Conservation (phyloP, 2,329 filamentous ascomycete species). For the Trichoderma sp. region DNA sequence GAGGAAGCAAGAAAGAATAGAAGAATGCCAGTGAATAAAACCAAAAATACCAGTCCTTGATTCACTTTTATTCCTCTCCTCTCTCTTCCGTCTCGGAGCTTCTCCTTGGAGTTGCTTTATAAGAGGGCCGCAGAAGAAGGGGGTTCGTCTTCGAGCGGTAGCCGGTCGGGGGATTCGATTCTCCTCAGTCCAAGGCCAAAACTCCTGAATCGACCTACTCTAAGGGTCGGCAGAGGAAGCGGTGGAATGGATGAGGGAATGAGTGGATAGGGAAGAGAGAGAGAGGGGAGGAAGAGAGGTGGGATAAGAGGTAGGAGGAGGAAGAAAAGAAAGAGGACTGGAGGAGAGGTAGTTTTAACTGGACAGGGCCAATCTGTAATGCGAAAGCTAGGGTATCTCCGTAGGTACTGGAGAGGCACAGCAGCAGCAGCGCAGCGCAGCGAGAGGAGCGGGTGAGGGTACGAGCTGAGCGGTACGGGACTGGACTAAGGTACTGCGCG, state of each 20-base stretch:
- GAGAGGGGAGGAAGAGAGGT: slow-evolving; percentile 43
- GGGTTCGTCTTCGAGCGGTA: slow-evolving; percentile 26
- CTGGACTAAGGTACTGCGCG: background rate
- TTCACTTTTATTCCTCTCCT: slow-evolving; percentile 30
- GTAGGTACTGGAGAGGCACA: background rate
- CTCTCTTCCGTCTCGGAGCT: slow-evolving; percentile 29
- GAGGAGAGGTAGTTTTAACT: slow-evolving; percentile 48
- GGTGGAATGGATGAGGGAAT: slow-evolving; percentile 52
- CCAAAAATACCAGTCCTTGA: slow-evolving; percentile 39
- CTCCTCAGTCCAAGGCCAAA: slow-evolving; percentile 35
- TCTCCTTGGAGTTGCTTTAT: slow-evolving; percentile 29
- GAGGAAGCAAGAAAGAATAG: slow-evolving; percentile 5
- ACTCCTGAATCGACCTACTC: slow-evolving; percentile 36
- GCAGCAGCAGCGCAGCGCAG: background rate
- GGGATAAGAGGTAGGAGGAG: slow-evolving; percentile 47
- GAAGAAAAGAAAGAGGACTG: slow-evolving; percentile 56
- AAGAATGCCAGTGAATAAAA: slow-evolving; percentile 22
- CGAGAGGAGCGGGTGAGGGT: slow-evolving; percentile 1
- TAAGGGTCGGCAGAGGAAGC: slow-evolving; percentile 44
- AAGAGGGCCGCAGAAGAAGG: slow-evolving; percentile 27
- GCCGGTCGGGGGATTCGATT: slow-evolving; percentile 29
- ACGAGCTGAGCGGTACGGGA: slow-evolving; percentile 17
- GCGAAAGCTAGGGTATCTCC: background rate
- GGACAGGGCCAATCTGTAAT: slow-evolving; percentile 21
- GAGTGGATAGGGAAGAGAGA: slow-evolving; percentile 50